A percentile compares a stretch with the other conserved stretches of the same genome.
Conservation (phyloP, 352 stramenopile species). For the Globisporangium recalcitrans region DNA sequence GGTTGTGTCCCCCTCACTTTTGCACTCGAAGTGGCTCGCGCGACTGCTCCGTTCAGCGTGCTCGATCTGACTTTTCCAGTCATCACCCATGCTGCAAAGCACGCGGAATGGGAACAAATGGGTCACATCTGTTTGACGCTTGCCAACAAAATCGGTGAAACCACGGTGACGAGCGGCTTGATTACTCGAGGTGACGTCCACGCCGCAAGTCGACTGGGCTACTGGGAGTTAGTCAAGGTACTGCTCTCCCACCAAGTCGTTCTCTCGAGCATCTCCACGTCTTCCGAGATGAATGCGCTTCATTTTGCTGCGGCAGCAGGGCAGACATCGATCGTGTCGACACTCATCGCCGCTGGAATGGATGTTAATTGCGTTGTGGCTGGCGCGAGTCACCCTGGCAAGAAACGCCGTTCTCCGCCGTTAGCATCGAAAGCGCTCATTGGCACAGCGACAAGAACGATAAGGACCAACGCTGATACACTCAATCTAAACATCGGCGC, state of each 20-base stretch:
- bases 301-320: conserved; percentile 48
- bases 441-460: neutral
- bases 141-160: conserved; percentile 26
- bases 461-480: neutral
- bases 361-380: conserved; percentile 45
- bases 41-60: conserved; percentile 23
- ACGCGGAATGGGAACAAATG: conserved; percentile 36
- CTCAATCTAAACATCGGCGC: conserved; percentile 23
- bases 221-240: conserved; percentile 40
- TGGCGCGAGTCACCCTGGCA: neutral
- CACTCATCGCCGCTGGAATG: conserved; percentile 44
- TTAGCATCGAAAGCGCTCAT: neutral
- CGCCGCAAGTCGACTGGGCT: conserved; percentile 38
- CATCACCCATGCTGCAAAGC: conserved; percentile 17
- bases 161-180: conserved; percentile 31
- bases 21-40: conserved; percentile 31
- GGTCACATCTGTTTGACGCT: conserved; percentile 34
- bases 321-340: conserved; percentile 33
- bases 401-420: neutral
- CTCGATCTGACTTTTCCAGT: conserved; percentile 14
- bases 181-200: conserved; percentile 45
- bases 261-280: conserved; percentile 33
- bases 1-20: conserved; percentile 51
- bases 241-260: conserved; percentile 47
- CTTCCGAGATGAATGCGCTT: conserved; percentile 35